Evolutionary conservation across 1,139 yeast genomes (phyloP).

Genomic region (Magnusiomyces clavatus): DNA sequence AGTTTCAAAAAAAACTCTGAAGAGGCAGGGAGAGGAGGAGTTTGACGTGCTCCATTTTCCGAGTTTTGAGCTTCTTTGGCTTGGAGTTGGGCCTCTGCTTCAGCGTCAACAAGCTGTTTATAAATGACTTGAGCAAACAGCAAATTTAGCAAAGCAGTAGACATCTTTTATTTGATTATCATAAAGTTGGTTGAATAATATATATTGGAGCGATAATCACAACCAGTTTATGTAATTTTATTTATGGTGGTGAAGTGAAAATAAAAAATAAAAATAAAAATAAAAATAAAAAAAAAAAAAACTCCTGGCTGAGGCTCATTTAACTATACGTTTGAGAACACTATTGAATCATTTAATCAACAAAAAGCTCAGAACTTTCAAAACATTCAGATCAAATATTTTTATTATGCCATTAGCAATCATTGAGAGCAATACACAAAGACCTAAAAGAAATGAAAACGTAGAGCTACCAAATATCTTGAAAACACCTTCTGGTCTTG

Average conservation of each 20-base stretch:
- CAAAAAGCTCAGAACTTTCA: too few species aligned
- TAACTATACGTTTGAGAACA: too few species aligned
- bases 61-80: background rate
- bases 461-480: slow-evolving; percentile 21
- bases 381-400: background rate
- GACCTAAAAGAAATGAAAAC: background rate
- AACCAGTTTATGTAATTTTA: too few species aligned
- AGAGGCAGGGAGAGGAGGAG: slow-evolving; percentile 8
- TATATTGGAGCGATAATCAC: background rate
- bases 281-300: background rate
- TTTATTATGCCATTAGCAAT: background rate
- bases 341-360: too few species aligned
- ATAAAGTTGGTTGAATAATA: background rate
- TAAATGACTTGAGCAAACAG: slow-evolving; percentile 29
- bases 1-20: slow-evolving; percentile 19
- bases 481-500: slow-evolving; percentile 29
- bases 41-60: background rate
- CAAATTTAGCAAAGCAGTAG: slow-evolving; percentile 27
- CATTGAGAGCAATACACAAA: background rate
- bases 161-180: slow-evolving; percentile 16
- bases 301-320: background rate
- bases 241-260: background rate
- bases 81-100: slow-evolving; percentile 12
- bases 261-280: background rate
- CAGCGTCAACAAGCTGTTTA: slow-evolving; percentile 25